Percentiles rank a stretch among this genome's conserved stretches.
phyloP scores from a whole-genome alignment of 441 rosid genomes.

The Erodium texanum region DNA sequence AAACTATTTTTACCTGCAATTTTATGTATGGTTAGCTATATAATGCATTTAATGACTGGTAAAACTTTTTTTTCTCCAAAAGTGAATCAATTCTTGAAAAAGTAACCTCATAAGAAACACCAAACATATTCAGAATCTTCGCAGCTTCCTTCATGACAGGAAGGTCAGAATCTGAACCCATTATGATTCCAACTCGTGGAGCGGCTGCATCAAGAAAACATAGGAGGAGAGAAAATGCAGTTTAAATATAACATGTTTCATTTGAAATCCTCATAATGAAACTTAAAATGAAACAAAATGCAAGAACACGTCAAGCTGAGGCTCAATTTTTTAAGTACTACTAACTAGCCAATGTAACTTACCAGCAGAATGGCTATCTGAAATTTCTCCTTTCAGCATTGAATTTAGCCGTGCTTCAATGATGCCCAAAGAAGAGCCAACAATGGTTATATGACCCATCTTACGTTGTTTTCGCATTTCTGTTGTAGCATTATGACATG shows the following conservation, averaged over 20 bases:
- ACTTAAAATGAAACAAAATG: not conserved
- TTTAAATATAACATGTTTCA: not conserved
- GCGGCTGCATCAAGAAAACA: constrained; percentile 37
- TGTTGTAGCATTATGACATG: constrained; percentile 20
- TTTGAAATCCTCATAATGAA: not conserved
- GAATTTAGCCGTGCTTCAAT: constrained; percentile 52
- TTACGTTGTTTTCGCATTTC: constrained; percentile 92
- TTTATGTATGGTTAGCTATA: constrained; percentile 11
- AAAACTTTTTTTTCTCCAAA: not conserved
- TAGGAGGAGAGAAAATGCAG: not conserved
- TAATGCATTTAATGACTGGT: not conserved
- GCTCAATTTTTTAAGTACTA: not conserved
- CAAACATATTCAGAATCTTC: constrained; percentile 49
- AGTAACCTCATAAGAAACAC: constrained; percentile 63
- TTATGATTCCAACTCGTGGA: constrained; percentile 75
- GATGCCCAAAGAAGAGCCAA: constrained; percentile 60
- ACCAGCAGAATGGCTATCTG: constrained; percentile 36
- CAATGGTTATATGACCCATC: constrained; percentile 89
- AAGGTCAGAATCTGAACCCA: constrained; percentile 98
- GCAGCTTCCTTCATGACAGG: constrained; percentile 96
- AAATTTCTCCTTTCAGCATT: constrained; percentile 42
- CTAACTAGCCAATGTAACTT: constrained; percentile 11
- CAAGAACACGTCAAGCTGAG: too few relatives aligned
- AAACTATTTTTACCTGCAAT: constrained; percentile 64
- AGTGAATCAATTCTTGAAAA: constrained; percentile 1